Percentiles rank a stretch among this genome's conserved stretches.
Evolutionary conservation across 441 rosid species (phyloP).

Genomic region (Euphorbia celastroides): DNA sequence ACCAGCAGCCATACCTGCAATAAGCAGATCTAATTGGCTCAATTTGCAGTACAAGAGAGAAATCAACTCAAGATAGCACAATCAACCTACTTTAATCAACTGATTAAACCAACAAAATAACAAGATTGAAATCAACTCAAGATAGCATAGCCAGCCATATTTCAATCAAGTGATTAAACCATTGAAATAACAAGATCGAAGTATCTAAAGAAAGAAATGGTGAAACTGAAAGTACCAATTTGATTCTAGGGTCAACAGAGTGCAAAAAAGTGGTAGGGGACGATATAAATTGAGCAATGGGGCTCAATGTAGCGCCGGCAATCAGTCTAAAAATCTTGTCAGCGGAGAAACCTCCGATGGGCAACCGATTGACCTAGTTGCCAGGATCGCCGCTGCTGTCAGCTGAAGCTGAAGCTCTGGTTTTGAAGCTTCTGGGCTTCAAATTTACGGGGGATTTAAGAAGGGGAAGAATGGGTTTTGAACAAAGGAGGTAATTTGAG

Average conservation of each 20-base stretch:
- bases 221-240: constrained; percentile 42
- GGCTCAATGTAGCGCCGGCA: constrained; percentile 73
- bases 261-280: constrained; percentile 79
- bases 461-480: constrained; percentile 17
- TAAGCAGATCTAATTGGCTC: constrained; percentile 3
- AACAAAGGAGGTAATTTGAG: constrained; percentile 10
- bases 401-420: constrained; percentile 48
- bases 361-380: constrained; percentile 59
- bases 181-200: no score
- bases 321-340: constrained; percentile 73
- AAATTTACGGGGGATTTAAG: constrained; percentile 2
- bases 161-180: no score
- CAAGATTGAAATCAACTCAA: no score
- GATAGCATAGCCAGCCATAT: no score
- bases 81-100: no score
- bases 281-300: constrained; percentile 76
- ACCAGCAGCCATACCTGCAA: constrained; percentile 88
- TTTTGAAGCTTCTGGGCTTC: constrained; percentile 24
- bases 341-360: constrained; percentile 48
- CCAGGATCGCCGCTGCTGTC: constrained; percentile 31
- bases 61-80: neutral
- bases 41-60: neutral
- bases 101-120: no score
- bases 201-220: neutral
- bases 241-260: constrained; percentile 80